These are phyloP conservation scores for Luffa acutangula DNA, from an alignment of 306 rosid species.

Conservation along the genomic window DNA sequence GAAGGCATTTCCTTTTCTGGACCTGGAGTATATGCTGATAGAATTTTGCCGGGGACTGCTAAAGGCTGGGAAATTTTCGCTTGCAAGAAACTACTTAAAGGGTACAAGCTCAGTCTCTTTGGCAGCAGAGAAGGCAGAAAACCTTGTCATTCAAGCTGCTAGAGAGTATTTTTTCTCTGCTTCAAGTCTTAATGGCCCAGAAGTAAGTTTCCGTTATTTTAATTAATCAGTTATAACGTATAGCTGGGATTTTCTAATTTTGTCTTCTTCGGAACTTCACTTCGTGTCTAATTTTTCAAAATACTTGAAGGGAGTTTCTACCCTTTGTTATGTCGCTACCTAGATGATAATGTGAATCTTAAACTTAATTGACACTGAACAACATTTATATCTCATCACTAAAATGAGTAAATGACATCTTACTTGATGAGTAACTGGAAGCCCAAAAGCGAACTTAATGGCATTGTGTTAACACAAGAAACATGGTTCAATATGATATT, in stretches of 20 bases:
- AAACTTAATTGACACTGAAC: neutral
- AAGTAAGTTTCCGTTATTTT: slow-evolving; percentile 52
- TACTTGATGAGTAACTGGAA: neutral
- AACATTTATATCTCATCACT: neutral
- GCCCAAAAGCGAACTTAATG: neutral
- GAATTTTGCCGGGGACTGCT: slow-evolving; percentile 94
- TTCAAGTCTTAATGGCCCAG: slow-evolving; percentile 82
- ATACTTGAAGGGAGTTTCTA: neutral
- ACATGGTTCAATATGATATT: neutral
- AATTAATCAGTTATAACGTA: neutral
- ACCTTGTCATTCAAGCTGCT: slow-evolving; percentile 95
- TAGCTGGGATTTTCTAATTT: slow-evolving; percentile 1
- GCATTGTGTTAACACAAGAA: neutral
- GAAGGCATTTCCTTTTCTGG: slow-evolving; percentile 82
- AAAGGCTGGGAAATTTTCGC: slow-evolving; percentile 96
- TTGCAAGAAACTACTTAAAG: slow-evolving; percentile 85
- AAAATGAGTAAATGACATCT: slow-evolving; percentile 3
- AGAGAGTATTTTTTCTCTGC: slow-evolving; percentile 96
- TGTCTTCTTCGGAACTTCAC: neutral
- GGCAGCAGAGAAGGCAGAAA: slow-evolving; percentile 87
- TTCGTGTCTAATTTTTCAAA: neutral
- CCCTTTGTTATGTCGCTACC: neutral
- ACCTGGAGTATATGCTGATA: slow-evolving; percentile 71
- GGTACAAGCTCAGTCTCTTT: slow-evolving; percentile 92
- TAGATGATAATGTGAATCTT: neutral